Evolutionary conservation across 345 rosid genomes (phyloP).

Genomic region (Laguncularia racemosa): DNA sequence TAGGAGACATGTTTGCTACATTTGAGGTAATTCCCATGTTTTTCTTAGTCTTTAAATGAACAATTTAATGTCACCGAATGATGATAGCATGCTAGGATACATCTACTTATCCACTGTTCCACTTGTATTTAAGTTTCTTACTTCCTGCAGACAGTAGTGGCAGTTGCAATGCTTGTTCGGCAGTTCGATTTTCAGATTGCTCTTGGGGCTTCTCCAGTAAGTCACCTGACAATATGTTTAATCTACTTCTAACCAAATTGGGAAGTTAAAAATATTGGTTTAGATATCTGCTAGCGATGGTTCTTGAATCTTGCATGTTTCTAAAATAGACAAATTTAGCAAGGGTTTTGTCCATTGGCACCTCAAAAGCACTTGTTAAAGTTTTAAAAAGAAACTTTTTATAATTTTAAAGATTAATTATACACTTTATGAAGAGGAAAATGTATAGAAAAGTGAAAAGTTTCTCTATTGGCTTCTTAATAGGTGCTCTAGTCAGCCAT

Average conservation of each 20-base stretch:
- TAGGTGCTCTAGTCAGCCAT: too few relatives aligned
- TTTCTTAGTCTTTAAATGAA: neutral
- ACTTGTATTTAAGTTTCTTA: neutral
- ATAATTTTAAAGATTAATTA: too few relatives aligned
- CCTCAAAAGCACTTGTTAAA: too few relatives aligned
- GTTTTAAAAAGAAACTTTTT: too few relatives aligned
- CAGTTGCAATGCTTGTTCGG: constrained; percentile 84
- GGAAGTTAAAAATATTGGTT: too few relatives aligned
- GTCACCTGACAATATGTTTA: constrained; percentile 2
- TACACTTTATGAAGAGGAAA: too few relatives aligned
- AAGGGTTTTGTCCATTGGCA: too few relatives aligned
- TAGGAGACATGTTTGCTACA: constrained; percentile 92
- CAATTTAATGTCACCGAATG: neutral
- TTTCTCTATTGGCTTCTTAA: too few relatives aligned
- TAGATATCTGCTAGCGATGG: too few relatives aligned
- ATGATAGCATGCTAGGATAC: neutral
- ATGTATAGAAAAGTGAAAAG: too few relatives aligned
- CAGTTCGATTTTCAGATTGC: constrained; percentile 75
- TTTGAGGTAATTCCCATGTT: constrained; percentile 57
- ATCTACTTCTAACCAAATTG: neutral
- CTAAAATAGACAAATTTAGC: too few relatives aligned
- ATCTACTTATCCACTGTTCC: neutral
- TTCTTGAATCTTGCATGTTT: too few relatives aligned
- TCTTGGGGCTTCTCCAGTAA: constrained; percentile 80
- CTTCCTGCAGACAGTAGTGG: constrained; percentile 57